Percentiles rank a stretch among this genome's conserved stretches.
These are phyloP conservation scores for Irpex rosettiformis DNA, from an alignment of 1,284 basidiomycete species.

Conservation along the genomic window DNA sequence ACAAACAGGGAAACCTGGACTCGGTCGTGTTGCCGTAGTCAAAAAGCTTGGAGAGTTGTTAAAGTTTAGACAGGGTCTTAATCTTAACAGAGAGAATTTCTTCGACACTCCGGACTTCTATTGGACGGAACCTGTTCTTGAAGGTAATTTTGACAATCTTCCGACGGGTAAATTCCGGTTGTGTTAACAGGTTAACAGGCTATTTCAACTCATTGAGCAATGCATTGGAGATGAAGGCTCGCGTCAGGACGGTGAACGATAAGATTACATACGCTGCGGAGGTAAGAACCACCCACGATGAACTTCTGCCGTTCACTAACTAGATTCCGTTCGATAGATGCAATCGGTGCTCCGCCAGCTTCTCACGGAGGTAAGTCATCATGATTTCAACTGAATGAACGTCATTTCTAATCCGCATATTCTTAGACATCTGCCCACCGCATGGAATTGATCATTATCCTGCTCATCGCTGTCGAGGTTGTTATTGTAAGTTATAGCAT, in stretches of 20 bases:
- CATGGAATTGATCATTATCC: constrained; percentile 91
- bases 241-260: constrained; percentile 81
- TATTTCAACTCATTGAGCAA: constrained; percentile 80
- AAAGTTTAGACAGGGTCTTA: constrained; percentile 85
- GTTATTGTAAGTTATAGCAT: constrained; percentile 62
- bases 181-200: constrained; percentile 35
- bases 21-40: constrained; percentile 76
- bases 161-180: neutral
- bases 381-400: neutral
- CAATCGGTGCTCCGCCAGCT: constrained; percentile 75
- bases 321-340: constrained; percentile 35
- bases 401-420: too few species aligned
- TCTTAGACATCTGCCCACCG: constrained; percentile 75
- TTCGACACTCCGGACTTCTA: constrained; percentile 89
- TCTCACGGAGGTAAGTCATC: constrained; percentile 62
- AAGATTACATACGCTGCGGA: constrained; percentile 94
- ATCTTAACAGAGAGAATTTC: constrained; percentile 85
- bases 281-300: constrained; percentile 34
- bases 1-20: constrained; percentile 76
- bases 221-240: constrained; percentile 79
- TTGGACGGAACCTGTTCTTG: constrained; percentile 87
- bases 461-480: constrained; percentile 87
- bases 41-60: constrained; percentile 87
- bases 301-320: neutral
- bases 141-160: constrained; percentile 43